phyloP scores from a whole-genome alignment of 192 early-diverging fungal species.

The Nowakowskiella sp. region DNA sequence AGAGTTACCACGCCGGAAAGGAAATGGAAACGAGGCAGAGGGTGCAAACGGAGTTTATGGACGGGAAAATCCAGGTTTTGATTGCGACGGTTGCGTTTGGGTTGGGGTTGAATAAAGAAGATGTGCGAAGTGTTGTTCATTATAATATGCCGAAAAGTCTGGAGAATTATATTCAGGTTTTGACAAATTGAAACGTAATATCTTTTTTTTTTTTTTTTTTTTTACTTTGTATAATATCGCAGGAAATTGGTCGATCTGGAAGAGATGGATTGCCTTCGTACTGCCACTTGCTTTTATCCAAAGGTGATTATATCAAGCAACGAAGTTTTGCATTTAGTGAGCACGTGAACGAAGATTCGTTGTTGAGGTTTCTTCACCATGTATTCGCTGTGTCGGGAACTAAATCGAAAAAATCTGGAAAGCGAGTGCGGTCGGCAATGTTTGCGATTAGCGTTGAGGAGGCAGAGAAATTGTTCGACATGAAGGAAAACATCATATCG shows the following conservation, averaged over 20 bases:
- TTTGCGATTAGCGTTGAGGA: conserved; percentile 11
- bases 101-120: conserved; percentile 86
- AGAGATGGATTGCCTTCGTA: conserved; percentile 60
- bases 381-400: conserved; percentile 13
- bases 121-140: conserved; percentile 94
- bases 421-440: conserved; percentile 5
- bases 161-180: conserved; percentile 92
- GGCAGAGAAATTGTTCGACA: conserved; percentile 23
- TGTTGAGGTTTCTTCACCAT: conserved; percentile 17
- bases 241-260: conserved; percentile 93
- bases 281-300: conserved; percentile 28
- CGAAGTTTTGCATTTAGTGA: conserved; percentile 28
- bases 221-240: conserved; percentile 11
- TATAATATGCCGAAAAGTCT: conserved; percentile 80
- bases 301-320: conserved; percentile 31
- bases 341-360: conserved; percentile 9
- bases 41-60: conserved; percentile 64
- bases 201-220: not conserved
- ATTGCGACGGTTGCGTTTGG: conserved; percentile 96
- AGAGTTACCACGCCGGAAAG: conserved; percentile 73
- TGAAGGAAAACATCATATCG: conserved; percentile 22
- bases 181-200: not conserved
- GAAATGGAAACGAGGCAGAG: conserved; percentile 44
- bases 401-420: conserved; percentile 1
- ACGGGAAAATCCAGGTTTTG: conserved; percentile 59